Evolutionary conservation across 352 stramenopile species (phyloP).

Genomic region (Phytopythium litorale): DNA sequence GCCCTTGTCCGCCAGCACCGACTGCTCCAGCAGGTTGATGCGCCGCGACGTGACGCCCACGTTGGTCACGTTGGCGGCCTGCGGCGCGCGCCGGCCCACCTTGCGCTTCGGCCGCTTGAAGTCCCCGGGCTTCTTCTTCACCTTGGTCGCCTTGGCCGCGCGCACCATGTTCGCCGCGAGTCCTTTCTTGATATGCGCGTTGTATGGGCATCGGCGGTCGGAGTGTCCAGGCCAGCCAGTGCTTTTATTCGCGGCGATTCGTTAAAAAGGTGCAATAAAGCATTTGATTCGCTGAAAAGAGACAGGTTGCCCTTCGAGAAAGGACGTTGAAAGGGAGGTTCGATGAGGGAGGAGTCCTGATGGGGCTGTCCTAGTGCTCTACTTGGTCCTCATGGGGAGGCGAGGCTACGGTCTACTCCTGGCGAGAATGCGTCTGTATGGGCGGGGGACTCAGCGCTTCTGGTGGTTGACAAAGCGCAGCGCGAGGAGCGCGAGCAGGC

Average conservation of each 20-base stretch:
- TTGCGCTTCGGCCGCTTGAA: constrained; percentile 89
- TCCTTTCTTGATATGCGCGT: neutral
- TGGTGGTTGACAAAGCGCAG: constrained; percentile 53
- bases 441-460: constrained; percentile 13
- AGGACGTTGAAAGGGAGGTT: neutral
- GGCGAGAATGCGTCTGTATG: no score
- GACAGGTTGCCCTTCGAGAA: constrained; percentile 2
- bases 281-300: neutral
- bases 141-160: constrained; percentile 36
- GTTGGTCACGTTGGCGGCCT: constrained; percentile 73
- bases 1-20: constrained; percentile 64
- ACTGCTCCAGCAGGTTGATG: constrained; percentile 84
- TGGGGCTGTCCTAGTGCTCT: no score
- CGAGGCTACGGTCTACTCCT: neutral
- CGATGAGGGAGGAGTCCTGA: no score
- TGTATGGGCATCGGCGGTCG: neutral
- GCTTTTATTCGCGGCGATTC: neutral
- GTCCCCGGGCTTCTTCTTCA: constrained; percentile 84
- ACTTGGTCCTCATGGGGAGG: neutral
- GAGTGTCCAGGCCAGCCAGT: constrained; percentile 1
- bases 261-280: neutral
- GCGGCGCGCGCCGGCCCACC: constrained; percentile 63
- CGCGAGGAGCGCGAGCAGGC: constrained; percentile 36
- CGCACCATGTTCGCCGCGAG: constrained; percentile 27
- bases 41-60: constrained; percentile 69